Evolutionary conservation across 2,329 filamentous ascomycete genomes (phyloP).

Genomic region (Gyromitra esculenta): DNA sequence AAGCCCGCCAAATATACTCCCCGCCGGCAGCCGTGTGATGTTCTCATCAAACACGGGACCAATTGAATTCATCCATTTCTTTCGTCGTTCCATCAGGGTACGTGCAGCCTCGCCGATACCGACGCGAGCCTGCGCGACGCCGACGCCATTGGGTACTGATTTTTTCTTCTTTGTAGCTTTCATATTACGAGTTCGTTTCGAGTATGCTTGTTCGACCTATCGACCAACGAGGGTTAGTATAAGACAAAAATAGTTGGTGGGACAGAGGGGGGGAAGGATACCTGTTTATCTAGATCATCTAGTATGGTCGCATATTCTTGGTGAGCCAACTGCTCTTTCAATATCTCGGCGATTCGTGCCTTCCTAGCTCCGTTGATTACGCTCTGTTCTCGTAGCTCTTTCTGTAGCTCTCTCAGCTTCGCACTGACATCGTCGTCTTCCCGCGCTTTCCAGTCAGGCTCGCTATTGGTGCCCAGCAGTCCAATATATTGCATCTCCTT

Average conservation of each 20-base stretch:
- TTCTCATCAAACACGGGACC: constrained; percentile 90
- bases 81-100: constrained; percentile 88
- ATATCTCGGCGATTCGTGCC: constrained; percentile 82
- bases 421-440: constrained; percentile 94
- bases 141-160: constrained; percentile 74
- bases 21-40: constrained; percentile 55
- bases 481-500: constrained; percentile 91
- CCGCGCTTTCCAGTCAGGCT: constrained; percentile 85
- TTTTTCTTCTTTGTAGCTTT: constrained; percentile 92
- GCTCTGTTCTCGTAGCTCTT: constrained; percentile 81
- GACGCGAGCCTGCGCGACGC: constrained; percentile 72
- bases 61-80: constrained; percentile 89
- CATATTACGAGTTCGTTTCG: constrained; percentile 93
- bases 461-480: constrained; percentile 75
- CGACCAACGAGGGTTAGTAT: constrained; percentile 4
- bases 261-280: not conserved
- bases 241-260: not conserved
- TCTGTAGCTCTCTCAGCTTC: constrained; percentile 84
- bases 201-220: constrained; percentile 85
- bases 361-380: constrained; percentile 92
- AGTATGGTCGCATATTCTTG: constrained; percentile 97
- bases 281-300: constrained; percentile 90
- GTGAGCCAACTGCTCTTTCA: constrained; percentile 91
- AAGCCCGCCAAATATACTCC: constrained; percentile 56
- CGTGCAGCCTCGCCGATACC: constrained; percentile 91